Conservation (phyloP, 2,329 filamentous ascomycete species). For the Phialophora chinensis region DNA sequence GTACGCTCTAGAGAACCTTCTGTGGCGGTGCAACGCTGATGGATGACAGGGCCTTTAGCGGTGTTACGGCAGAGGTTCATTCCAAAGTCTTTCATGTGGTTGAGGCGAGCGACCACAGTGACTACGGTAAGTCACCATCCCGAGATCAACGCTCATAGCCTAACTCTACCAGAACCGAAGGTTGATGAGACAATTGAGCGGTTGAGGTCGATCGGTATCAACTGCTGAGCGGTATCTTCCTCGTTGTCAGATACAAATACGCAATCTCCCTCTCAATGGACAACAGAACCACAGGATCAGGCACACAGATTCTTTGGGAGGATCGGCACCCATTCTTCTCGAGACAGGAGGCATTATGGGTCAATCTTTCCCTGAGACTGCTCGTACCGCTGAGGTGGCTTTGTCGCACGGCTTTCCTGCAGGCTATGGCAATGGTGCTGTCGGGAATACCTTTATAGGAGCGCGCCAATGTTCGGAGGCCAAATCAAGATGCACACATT, state of each 20-base stretch:
- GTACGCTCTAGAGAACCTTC: conserved; percentile 18
- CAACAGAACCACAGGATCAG: conserved; percentile 1
- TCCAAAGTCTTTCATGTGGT: conserved; percentile 34
- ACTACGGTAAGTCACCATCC: conserved; percentile 19
- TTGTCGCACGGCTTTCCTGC: not conserved
- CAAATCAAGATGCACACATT: conserved; percentile 1
- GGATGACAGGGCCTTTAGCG: conserved; percentile 11
- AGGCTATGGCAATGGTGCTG: not conserved
- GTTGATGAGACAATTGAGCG: conserved; percentile 18
- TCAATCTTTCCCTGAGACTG: not conserved
- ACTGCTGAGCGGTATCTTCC: conserved; percentile 20
- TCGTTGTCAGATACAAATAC: not conserved
- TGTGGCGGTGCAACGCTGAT: not conserved
- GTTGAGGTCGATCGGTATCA: conserved; percentile 30
- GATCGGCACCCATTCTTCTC: not conserved
- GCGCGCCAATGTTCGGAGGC: not conserved
- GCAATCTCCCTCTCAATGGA: not conserved
- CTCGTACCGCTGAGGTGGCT: not conserved
- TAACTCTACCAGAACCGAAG: conserved; percentile 16
- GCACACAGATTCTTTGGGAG: not conserved
- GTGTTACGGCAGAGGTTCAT: conserved; percentile 30
- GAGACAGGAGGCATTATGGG: not conserved
- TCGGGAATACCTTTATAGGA: not conserved
- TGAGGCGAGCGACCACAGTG: conserved; percentile 27
- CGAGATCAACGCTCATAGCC: not conserved